Conservation (phyloP, 73 alveolate species). For the Blepharisma japonicum region DNA sequence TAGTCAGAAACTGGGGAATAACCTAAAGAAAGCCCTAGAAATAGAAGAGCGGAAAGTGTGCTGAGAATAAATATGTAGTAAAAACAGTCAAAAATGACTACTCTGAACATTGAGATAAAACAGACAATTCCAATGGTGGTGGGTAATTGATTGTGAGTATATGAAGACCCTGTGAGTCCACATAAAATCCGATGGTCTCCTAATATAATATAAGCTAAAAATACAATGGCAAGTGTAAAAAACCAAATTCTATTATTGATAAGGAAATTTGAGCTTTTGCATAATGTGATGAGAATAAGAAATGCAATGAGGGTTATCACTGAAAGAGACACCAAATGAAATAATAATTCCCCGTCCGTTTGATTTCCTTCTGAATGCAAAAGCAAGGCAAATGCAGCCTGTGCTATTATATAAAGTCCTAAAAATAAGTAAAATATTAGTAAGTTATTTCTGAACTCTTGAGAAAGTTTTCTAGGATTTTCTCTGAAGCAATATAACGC, state of each 20-base stretch:
- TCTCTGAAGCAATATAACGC: not conserved
- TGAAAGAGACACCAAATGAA: not conserved
- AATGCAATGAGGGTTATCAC: not conserved
- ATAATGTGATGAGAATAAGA: not conserved
- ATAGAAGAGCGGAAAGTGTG: not conserved
- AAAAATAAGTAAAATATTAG: too few relatives aligned
- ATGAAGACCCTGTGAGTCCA: not conserved
- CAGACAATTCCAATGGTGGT: not conserved
- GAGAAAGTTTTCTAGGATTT: not conserved
- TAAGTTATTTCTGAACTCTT: conserved; percentile 20
- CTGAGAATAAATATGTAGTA: not conserved
- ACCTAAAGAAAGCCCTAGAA: not conserved
- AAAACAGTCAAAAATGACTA: not conserved
- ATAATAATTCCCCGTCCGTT: too few relatives aligned
- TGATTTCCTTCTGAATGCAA: too few relatives aligned
- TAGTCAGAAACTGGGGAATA: not conserved
- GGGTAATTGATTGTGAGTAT: not conserved
- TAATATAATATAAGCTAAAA: not conserved
- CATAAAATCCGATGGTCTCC: conserved; percentile 9
- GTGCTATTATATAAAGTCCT: too few relatives aligned
- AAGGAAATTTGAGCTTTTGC: not conserved
- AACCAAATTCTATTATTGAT: not conserved
- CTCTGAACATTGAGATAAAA: not conserved
- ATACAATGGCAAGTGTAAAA: not conserved
- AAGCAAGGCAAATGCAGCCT: too few relatives aligned